Evolutionary conservation across 75 land plant species (phyloP), one percentile per base, ranked within the genome.

Genomic region (Pseudotsuga menziesii): DNA sequence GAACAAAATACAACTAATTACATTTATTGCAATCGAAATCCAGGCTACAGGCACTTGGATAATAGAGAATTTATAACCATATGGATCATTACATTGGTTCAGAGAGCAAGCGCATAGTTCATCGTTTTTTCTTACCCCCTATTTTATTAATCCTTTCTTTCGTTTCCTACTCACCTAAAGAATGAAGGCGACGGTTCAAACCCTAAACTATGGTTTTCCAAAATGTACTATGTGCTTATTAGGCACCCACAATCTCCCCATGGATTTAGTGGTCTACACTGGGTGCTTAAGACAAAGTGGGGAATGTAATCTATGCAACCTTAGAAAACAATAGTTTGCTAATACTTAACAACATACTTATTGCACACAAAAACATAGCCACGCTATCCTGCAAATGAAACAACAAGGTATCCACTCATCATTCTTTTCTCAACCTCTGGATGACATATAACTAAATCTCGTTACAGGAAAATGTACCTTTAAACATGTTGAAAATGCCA

Each of bases 1-100:
- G 77, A 23, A 82, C 62, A 52, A 82, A 85, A 57, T 82, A 82
- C 23, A 16, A 61, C 75, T 85, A 79, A 35, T 29, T 29, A 1
- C 0, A 1, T 15, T 17, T 12, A 22, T 77, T 9, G 35, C 39
- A 22, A 20, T 56, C 71, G 32, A 29, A 29, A 29, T 29, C 32
- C 32, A 59, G 80, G 32, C 32, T 29, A 1, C 32, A 7, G 52
- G 11, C 11, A 0, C 11, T 48, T 48, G 52, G 52, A 48, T 9
- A 48, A 48, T 48, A 48, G 52, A 48, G 52, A 48, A 48, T 48
- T 48, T 8, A 0, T 48, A 1, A 8, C 9, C 11, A 48, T 48
- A 1, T 9, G 9, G 11, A 7, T 48, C 1, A 48, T 48, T 0
- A 1, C 52, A 48, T 7, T 48, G 11, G 52, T 48, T 48, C 0